These are phyloP conservation scores for Clarkia xantiana DNA, from an alignment of 345 rosid species.

Conservation along the genomic window DNA sequence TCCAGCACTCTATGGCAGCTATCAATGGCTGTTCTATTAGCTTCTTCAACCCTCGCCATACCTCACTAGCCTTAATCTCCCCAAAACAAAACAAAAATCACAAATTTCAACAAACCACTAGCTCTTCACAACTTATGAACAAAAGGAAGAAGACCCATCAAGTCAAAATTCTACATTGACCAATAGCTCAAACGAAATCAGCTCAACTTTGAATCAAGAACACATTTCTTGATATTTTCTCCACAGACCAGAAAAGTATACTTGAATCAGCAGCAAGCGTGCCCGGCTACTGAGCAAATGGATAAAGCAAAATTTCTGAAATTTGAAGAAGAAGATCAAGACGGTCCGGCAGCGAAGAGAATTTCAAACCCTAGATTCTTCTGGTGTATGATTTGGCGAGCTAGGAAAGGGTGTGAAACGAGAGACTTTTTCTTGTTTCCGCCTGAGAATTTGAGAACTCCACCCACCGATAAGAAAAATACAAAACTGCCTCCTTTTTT, in stretches of 20 bases:
- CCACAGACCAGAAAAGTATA: no score
- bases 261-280: no score
- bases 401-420: conserved; percentile 60
- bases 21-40: conserved; percentile 37
- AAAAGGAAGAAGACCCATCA: not conserved
- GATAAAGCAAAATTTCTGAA: no score
- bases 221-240: no score
- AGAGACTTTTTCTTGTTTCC: conserved; percentile 45
- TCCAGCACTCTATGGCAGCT: conserved; percentile 24
- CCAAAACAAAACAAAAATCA: conserved; percentile 4
- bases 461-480: conserved; percentile 25
- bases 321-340: no score
- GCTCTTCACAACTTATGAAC: not conserved
- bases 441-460: conserved; percentile 18
- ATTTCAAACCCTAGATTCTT: conserved; percentile 47
- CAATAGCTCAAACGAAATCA: not conserved
- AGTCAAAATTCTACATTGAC: no score
- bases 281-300: no score
- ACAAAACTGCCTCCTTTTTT: not conserved
- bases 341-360: no score
- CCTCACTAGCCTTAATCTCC: not conserved
- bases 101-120: not conserved
- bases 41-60: conserved; percentile 45
- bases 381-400: conserved; percentile 6
- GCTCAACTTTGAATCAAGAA: no score